These are phyloP conservation scores for Ceratocystis albifundus DNA, from an alignment of 2,329 filamentous ascomycete genomes.

Conservation along the genomic window DNA sequence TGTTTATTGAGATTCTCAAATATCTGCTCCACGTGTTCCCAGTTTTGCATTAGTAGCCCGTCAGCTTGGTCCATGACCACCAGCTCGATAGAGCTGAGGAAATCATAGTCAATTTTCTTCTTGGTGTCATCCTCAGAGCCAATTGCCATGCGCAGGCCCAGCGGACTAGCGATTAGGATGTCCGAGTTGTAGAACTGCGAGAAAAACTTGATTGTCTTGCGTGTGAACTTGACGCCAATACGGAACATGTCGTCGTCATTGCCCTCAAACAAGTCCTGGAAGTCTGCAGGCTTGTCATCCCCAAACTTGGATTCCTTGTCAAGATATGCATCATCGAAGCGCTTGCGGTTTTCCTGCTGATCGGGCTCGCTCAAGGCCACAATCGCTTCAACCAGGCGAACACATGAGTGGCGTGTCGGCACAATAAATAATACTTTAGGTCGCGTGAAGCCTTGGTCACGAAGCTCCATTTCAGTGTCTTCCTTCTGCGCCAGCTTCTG, in stretches of 20 bases:
- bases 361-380: conserved; percentile 66
- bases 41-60: conserved; percentile 93
- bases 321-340: conserved; percentile 75
- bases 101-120: conserved; percentile 65
- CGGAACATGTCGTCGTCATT: conserved; percentile 98
- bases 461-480: conserved; percentile 56
- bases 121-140: conserved; percentile 57
- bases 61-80: conserved; percentile 86
- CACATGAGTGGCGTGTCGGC: conserved; percentile 78
- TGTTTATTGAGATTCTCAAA: conserved; percentile 86
- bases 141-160: conserved; percentile 83
- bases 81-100: conserved; percentile 85
- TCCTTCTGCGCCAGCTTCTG: conserved; percentile 57
- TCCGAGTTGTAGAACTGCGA: conserved; percentile 93
- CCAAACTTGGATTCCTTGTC: conserved; percentile 54
- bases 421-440: conserved; percentile 87
- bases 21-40: conserved; percentile 89
- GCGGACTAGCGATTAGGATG: conserved; percentile 79
- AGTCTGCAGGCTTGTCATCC: conserved; percentile 70
- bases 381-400: conserved; percentile 65
- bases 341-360: conserved; percentile 87
- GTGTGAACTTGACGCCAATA: conserved; percentile 89
- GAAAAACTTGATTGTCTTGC: conserved; percentile 92
- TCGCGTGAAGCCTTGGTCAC: conserved; percentile 90
- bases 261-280: conserved; percentile 77